Base-by-base conservation (phyloP, 805 yeast species). In the Blastobotrys mokoenaii region DNA sequence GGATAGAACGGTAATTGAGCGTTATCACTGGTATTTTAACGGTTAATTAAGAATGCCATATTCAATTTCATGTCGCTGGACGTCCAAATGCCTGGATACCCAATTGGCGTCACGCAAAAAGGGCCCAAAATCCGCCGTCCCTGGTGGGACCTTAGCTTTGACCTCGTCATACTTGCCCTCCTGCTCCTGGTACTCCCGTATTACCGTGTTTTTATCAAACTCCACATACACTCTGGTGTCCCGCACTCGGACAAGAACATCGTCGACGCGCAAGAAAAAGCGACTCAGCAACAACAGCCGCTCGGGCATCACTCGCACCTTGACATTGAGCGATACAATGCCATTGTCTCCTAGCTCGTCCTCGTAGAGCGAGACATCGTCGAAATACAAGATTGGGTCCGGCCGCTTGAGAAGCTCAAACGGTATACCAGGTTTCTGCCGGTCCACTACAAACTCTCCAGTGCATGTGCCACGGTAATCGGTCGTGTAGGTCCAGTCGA, bases 321-420 rank as follows among this genome's bases (percentile, higher is more conserved):
- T 89, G 31, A 81, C 79, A 43, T 79, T 78, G 45, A 85, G 65
- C 45, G 85, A 74, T 0, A 94, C 77, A 14, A 87, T 83, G 6
- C 99, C 99, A 62, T 90, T 93, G 62, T 93, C 99, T 3, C 95
- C 97, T 45, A 93, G 69, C 61, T 93, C 99, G 59, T 93, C 99
- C 60, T 93, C 99, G 60, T 77, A 93, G 29, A 93, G 67, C 5
- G 85, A 77, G 69, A 87, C 77, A 55, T 90, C 97, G 59, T 88
- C 97, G 59, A 78, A 93, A 62, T 85, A 88, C 45, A 87, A 59
- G 38, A 93, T 93, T 1, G 95, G 95, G 56, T 87, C 96, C 5
- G 82, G 87, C 47, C 72, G 68, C 31, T 77, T 69, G 34, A 93
- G 69, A 58, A 80, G 79, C 11, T 79, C 77, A 15, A 85, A 54